Base-by-base conservation (phyloP, 1,139 yeast species). In the Suhomyces wounanorum region DNA sequence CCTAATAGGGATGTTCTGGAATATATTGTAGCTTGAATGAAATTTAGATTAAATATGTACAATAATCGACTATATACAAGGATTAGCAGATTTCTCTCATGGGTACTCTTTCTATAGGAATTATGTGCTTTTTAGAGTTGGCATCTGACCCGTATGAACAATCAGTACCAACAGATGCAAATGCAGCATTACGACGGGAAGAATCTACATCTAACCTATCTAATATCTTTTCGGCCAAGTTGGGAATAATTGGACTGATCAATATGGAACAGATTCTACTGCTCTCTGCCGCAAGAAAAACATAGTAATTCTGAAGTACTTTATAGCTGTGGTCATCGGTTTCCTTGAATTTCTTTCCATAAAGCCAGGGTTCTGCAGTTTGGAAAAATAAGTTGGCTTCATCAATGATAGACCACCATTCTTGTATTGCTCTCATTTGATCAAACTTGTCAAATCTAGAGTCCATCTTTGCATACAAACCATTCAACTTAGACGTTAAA, bases 221-320 rank as follows among this genome's bases (percentile, higher is more conserved):
- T 40, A 94, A 72, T n/a, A 90, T 70, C 28, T 70, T 68, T 0
- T 60, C 55, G 0, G 96, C 68, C 45, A 89, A 72, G 2, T 71
- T 69, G 0, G 98, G 98, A 44, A 89, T 82, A 26, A 92, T 74
- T 1, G 97, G 90, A 52, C 79, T 82, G 26, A 88, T 74, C 38
- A 89, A 64, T 11, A 94, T 82, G 0, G 94, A 78, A 14, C 82
- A 64, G 0, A 89, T 79, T 53, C 99, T 77, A 14, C 85, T 77
- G 0, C 84, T 78, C 59, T 94, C 98, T 11, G 89, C 80, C 1
- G 89, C 87, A 23, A 81, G 64, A 54, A 78, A 83, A 1, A 91
- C 82, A 13, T 83, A 78, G 45, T 76, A 70, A 61, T 81, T 83
- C 55, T 79, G 84, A 8, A 72, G 43, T 14, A 68, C 62, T 11